Percentiles rank a stretch among this genome's conserved stretches.
phyloP scores from a whole-genome alignment of 257 asterid species.

The Anisodus tanguticus region DNA sequence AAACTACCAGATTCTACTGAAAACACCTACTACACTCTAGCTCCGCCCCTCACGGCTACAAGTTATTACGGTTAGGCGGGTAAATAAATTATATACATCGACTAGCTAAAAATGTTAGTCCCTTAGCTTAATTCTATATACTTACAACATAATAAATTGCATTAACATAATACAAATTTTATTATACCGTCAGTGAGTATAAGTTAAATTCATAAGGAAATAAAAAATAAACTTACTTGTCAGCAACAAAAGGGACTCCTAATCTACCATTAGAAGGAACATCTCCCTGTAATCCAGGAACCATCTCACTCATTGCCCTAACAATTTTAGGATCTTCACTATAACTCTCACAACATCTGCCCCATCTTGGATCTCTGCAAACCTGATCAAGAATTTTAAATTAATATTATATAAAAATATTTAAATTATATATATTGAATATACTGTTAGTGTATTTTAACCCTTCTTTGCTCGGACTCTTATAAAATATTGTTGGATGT shows the following conservation, averaged over 20 bases:
- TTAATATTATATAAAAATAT: not conserved
- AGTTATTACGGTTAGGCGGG: not conserved
- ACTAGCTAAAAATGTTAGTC: not conserved
- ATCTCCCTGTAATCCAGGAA: conserved; percentile 33
- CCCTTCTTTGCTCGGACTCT: not conserved
- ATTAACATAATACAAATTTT: not conserved
- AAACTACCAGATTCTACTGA: not conserved
- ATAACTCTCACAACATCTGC: conserved; percentile 32
- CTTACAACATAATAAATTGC: not conserved
- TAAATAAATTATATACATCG: not conserved
- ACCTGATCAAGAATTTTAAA: not conserved
- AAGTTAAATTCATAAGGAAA: not conserved
- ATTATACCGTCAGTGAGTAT: not conserved
- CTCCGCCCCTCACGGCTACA: not conserved
- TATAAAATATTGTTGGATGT: no score
- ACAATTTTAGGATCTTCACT: conserved; percentile 34
- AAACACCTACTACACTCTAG: not conserved
- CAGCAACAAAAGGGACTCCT: conserved; percentile 32
- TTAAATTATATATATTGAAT: no score
- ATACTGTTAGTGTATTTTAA: no score
- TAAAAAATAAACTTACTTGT: conserved; percentile 29
- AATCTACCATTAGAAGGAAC: conserved; percentile 25
- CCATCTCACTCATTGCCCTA: conserved; percentile 34
- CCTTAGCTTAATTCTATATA: not conserved
- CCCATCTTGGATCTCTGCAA: conserved; percentile 38